Base-by-base conservation (phyloP, 768 basidiomycete species). In the Termitomyces sp. region DNA sequence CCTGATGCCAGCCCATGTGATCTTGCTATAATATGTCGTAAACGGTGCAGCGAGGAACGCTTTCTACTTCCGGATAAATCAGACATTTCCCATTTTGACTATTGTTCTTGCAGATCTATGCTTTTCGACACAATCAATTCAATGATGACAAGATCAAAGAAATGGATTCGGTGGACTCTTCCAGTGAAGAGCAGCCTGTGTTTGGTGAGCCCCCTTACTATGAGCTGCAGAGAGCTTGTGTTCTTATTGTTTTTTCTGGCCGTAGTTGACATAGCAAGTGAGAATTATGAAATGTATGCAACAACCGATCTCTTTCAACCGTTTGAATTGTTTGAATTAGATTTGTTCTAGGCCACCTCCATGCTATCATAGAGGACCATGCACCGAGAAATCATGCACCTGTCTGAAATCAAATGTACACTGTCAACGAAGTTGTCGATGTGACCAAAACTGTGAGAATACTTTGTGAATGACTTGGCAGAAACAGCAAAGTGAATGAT, bases 1-100 rank as follows among this genome's bases (percentile, higher is more conserved):
- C 80, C 83, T 7, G 76, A 83, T 52, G 55, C 74, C 20, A 58
- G 63, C 16, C 81, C 82, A 0, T 85, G 84, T 56, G 70, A 80
- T 56, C 56, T 84, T 25, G 76, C 82, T 18, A 56, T 68, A 1
- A 72, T 84, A 29, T 78, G 77, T 44, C 69, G 74, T 11, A 78
- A 72, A 54, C 70, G 73, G 10, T 85, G 83, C 53, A 64, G 66
- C 27, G 73, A 83, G 67, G 60, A 35, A 50, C 15, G 47, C n/a
- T 7, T 15, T 51, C 5, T 33, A 5, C n/a, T n/a, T n/a, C n/a
- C n/a, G n/a, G n/a, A 36, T 22, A 0, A 31, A 63, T 66, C 12
- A 36, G 16, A 9, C 65, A 65, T 59, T 58, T 54, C 15, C 56
- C 7, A 3, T 16, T 18, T 18, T 50, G 42, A 66, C 41, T 61